Base-by-base conservation (phyloP, 2,329 filamentous ascomycete genomes). In the Metarhizium robertsii region DNA sequence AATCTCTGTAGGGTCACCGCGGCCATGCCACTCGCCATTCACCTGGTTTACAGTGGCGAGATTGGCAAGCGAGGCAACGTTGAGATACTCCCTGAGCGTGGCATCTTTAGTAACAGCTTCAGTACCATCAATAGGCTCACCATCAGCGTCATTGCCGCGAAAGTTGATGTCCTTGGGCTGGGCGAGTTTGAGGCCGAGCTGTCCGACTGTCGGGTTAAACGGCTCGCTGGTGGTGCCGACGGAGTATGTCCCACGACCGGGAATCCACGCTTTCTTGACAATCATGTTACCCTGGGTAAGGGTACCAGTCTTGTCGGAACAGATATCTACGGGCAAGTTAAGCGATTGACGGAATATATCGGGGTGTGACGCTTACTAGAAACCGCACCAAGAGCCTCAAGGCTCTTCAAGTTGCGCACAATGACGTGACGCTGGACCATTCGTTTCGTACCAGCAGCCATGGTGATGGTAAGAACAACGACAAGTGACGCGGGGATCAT, bases 1-100 rank as follows among this genome's bases (percentile, higher is more conserved):
- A 58, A 90, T 87, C 61, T 90, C 86, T 0, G 68, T 71, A 0
- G 84, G 83, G 60, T 87, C 84, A 46, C 84, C 85, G 50, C 82
- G 79, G 32, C 80, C 83, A 55, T 80, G 75, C 85, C 85, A 88
- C 53, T 76, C 70, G 14, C 66, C 69, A 13, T 81, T 72, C 13
- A 72, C 73, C 58, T 81, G 73, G 58, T 84, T 79, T 4, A 88
- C 79, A 38, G 78, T 78, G 2, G 85, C 83, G 25, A 88, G 71
- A 61, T 88, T 88, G 45, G 84, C 84, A 50, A 87, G 75, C 0
- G 84, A 80, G 6, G 84, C 81, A 30, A 86, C 77, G 54, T 83
- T 79, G 45, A 88, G 75, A 60, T 81, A 86, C 6, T 79, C 73
- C 57, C 76, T 69, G 0, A 87, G 68, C 2, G 70, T 64, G 2